phyloP scores from a whole-genome alignment of 75 land plant species.

The Chamaecyparis obtusa region DNA sequence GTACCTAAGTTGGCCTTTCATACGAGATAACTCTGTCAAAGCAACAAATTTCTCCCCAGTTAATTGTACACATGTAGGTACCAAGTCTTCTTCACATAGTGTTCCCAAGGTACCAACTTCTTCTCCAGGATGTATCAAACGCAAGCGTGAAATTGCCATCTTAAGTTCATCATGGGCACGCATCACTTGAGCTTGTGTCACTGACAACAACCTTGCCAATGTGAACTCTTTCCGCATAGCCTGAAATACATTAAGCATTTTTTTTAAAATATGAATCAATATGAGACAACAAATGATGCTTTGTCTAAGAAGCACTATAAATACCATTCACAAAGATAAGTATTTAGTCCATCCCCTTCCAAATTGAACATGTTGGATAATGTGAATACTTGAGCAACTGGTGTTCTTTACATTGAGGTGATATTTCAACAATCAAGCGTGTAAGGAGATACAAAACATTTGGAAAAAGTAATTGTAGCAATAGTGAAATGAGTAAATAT shows the following conservation, averaged over 20 bases:
- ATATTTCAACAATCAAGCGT: background rate
- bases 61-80: conserved; percentile 49
- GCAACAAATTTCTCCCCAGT: conserved; percentile 77
- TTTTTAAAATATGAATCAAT: background rate
- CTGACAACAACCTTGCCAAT: conserved; percentile 65
- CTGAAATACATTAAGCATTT: conserved; percentile 29
- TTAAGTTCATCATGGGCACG: conserved; percentile 94
- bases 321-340: background rate
- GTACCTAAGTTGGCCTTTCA: conserved; percentile 91
- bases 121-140: conserved; percentile 50
- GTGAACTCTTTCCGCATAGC: conserved; percentile 89
- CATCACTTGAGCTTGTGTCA: conserved; percentile 76
- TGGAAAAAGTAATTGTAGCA: background rate
- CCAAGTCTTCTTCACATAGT: conserved; percentile 43
- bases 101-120: conserved; percentile 40
- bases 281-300: background rate
- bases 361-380: background rate
- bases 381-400: background rate
- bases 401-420: background rate
- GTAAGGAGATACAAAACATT: background rate
- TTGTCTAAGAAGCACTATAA: background rate
- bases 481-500: background rate
- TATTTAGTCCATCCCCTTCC: background rate
- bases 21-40: conserved; percentile 45
- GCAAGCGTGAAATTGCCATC: conserved; percentile 85